These are phyloP conservation scores for Aspergillus novoparasiticus DNA, from an alignment of 2,329 filamentous ascomycete genomes.

Conservation along the genomic window DNA sequence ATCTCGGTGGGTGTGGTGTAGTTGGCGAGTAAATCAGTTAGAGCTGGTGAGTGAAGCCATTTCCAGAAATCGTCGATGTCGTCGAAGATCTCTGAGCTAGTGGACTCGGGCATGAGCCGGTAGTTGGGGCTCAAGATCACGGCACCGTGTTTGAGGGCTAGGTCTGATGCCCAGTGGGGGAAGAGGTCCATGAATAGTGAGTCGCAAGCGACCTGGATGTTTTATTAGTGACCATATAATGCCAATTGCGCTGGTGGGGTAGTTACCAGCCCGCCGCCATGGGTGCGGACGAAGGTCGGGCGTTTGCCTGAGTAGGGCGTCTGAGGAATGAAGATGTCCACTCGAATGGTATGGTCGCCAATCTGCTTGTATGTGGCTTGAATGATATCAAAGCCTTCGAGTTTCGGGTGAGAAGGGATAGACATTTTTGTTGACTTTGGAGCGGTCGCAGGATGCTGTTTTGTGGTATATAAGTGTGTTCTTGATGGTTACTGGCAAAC, in stretches of 20 bases:
- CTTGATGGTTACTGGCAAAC: neutral
- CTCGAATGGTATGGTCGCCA: neutral
- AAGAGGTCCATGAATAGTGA: conserved; percentile 27
- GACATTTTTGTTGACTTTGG: neutral
- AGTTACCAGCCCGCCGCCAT: neutral
- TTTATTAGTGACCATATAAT: neutral
- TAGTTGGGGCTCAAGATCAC: conserved; percentile 54
- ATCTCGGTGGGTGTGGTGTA: conserved; percentile 19
- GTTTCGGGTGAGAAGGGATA: neutral
- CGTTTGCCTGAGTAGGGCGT: neutral
- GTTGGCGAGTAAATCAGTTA: conserved; percentile 15
- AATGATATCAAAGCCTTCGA: neutral
- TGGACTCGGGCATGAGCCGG: conserved; percentile 55
- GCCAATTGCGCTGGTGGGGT: neutral
- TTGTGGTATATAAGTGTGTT: neutral
- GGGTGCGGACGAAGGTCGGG: neutral
- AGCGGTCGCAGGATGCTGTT: too few relatives aligned
- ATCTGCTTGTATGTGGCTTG: neutral
- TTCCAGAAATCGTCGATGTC: conserved; percentile 54
- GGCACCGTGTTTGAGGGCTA: conserved; percentile 43
- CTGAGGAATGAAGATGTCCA: neutral
- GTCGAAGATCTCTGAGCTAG: conserved; percentile 48
- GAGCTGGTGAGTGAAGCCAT: conserved; percentile 41
- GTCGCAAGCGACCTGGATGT: neutral
- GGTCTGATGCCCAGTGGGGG: conserved; percentile 41